Conservation (phyloP, 768 basidiomycete species). For the Obba rivulosa region DNA sequence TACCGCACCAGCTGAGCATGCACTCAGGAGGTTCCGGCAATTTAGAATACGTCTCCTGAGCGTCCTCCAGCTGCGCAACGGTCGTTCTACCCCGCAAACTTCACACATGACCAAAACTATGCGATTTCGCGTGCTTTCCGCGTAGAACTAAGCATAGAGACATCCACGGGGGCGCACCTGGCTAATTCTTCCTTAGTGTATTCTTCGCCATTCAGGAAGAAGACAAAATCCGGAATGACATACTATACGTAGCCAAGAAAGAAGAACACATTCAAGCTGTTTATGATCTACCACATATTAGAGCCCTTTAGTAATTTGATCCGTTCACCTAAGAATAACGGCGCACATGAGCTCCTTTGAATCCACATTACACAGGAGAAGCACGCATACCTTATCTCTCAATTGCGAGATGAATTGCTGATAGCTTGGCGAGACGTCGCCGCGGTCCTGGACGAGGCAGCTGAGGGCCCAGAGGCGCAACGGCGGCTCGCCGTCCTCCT, state of each 20-base stretch:
- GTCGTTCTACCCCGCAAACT: no score
- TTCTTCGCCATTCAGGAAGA: no score
- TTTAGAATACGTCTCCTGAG: no score
- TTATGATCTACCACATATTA: not conserved
- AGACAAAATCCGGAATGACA: not conserved
- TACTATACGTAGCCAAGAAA: not conserved
- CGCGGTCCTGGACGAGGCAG: slow-evolving; percentile 90
- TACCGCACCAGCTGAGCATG: no score
- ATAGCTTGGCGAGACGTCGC: slow-evolving; percentile 93
- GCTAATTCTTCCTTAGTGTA: no score
- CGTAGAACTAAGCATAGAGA: no score
- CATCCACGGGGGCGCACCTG: no score
- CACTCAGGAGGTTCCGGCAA: no score
- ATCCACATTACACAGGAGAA: not conserved
- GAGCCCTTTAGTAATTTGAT: slow-evolving; percentile 15
- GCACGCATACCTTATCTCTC: slow-evolving; percentile 72
- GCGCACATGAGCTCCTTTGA: not conserved
- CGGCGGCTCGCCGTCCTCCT: slow-evolving; percentile 96
- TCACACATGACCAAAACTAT: no score
- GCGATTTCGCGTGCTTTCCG: no score
- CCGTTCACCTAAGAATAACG: slow-evolving; percentile 16
- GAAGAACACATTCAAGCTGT: not conserved
- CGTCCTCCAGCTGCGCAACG: no score
- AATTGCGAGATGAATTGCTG: slow-evolving; percentile 88
- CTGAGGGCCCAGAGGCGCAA: slow-evolving; percentile 94